A percentile compares a stretch with the other conserved stretches of the same genome.
These are phyloP conservation scores for Malassezia sympodialis DNA, from an alignment of 1,284 basidiomycete species.

Conservation along the genomic window DNA sequence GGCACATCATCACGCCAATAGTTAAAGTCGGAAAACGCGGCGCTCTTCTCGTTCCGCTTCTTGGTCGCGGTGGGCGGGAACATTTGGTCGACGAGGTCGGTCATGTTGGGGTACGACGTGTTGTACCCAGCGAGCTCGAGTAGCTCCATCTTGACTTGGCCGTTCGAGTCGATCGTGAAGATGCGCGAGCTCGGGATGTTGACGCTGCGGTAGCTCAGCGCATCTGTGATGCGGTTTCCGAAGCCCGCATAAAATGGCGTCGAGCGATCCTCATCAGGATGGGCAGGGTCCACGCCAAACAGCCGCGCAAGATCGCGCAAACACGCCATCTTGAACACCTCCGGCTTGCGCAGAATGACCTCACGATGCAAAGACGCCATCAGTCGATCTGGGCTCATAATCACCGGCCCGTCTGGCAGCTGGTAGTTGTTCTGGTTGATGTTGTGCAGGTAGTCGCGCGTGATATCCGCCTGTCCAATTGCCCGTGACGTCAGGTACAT, in stretches of 20 bases:
- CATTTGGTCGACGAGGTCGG: constrained; percentile 96
- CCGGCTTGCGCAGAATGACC: constrained; percentile 66
- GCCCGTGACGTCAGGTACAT: constrained; percentile 96
- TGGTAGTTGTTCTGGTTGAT: constrained; percentile 93
- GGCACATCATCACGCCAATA: constrained; percentile 67
- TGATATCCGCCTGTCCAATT: constrained; percentile 95
- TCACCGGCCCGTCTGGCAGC: constrained; percentile 92
- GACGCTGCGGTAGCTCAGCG: constrained; percentile 87
- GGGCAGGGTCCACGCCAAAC: constrained; percentile 58
- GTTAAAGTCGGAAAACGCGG: constrained; percentile 93
- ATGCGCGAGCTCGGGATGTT: constrained; percentile 88
- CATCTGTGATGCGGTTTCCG: constrained; percentile 96
- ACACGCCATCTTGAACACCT: constrained; percentile 99
- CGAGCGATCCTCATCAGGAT: background rate
- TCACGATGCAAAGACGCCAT: constrained; percentile 83
- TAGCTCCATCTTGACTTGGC: constrained; percentile 95
- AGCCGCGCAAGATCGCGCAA: constrained; percentile 86
- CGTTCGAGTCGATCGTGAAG: constrained; percentile 91
- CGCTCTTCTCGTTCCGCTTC: constrained; percentile 54
- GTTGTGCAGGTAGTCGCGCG: constrained; percentile 84
- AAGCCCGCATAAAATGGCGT: constrained; percentile 91
- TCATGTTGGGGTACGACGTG: constrained; percentile 94
- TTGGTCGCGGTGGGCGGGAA: constrained; percentile 83
- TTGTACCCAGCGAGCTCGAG: constrained; percentile 92
- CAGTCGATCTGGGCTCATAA: constrained; percentile 94